Evolutionary conservation across 1,284 basidiomycete species (phyloP).

Genomic region (Moesziomyces parantarcticus): DNA sequence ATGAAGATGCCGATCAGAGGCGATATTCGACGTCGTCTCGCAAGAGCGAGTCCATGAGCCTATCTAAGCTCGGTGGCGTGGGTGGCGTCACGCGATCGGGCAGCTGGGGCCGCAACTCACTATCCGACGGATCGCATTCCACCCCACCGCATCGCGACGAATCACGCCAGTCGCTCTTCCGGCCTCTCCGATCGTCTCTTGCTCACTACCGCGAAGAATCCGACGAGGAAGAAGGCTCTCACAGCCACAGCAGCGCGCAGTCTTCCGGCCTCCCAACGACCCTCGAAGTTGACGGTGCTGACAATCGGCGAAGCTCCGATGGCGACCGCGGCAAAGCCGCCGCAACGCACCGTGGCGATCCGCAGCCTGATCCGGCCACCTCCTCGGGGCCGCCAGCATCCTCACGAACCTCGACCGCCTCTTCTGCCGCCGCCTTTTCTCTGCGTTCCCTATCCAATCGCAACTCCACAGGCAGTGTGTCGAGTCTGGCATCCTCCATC

Average conservation of each 20-base stretch:
- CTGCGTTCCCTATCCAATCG: conserved; percentile 55
- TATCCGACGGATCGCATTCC: conserved; percentile 21
- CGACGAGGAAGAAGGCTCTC: conserved; percentile 19
- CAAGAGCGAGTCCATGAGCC: conserved; percentile 44
- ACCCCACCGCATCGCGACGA: conserved; percentile 18
- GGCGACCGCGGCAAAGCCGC: conserved; percentile 5
- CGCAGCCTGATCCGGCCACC: conserved; percentile 6
- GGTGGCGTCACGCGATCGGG: conserved; percentile 60
- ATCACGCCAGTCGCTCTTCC: conserved; percentile 15
- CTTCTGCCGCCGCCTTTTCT: conserved; percentile 53
- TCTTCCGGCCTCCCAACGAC: conserved; percentile 7
- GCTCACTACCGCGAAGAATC: conserved; percentile 20
- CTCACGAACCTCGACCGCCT: conserved; percentile 47
- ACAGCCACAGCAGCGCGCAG: not conserved
- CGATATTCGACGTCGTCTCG: conserved; percentile 20
- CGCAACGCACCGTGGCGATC: not conserved
- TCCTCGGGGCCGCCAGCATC: conserved; percentile 25
- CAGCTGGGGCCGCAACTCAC: conserved; percentile 51
- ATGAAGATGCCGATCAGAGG: conserved; percentile 15
- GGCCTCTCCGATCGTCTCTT: conserved; percentile 28
- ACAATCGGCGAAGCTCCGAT: conserved; percentile 19
- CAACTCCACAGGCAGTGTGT: conserved; percentile 49
- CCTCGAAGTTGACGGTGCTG: not conserved
- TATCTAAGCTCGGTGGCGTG: conserved; percentile 57
- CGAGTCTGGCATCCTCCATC: conserved; percentile 42